Conservation (phyloP, 1,284 basidiomycete genomes). For the Apiotrichum brassicae region DNA sequence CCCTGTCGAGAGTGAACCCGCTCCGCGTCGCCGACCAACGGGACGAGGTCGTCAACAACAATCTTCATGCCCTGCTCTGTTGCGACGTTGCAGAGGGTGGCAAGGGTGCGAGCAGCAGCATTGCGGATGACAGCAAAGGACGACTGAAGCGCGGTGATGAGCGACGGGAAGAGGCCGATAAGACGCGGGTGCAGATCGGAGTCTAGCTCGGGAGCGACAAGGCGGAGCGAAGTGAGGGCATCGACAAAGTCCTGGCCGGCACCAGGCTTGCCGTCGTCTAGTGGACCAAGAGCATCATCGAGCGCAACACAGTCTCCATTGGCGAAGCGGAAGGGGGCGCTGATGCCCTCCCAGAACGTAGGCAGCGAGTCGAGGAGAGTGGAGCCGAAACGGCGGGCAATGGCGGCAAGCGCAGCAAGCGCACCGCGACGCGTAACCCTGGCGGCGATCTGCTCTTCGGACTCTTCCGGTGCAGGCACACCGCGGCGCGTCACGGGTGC, state of each 20-base stretch:
- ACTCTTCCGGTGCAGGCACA: constrained; percentile 35
- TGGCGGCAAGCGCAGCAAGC: constrained; percentile 68
- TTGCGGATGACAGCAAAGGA: constrained; percentile 83
- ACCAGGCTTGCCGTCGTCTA: constrained; percentile 1
- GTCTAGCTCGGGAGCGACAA: constrained; percentile 71
- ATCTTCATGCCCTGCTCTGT: constrained; percentile 78
- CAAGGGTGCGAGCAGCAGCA: constrained; percentile 77
- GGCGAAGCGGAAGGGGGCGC: constrained; percentile 55
- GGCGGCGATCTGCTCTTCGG: constrained; percentile 51
- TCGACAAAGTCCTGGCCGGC: constrained; percentile 93
- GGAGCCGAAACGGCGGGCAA: constrained; percentile 72
- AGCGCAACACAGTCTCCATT: neutral
- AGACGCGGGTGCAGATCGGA: constrained; percentile 64
- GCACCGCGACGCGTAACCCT: constrained; percentile 68
- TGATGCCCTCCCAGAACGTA: constrained; percentile 91
- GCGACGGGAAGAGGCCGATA: constrained; percentile 64
- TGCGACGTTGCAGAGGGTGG: constrained; percentile 78
- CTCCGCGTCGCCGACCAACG: constrained; percentile 73
- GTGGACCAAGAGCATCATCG: constrained; percentile 33
- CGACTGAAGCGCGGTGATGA: constrained; percentile 72
- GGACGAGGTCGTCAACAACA: constrained; percentile 79
- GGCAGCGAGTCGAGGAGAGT: constrained; percentile 70
- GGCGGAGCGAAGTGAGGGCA: constrained; percentile 80
- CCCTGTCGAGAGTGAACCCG: constrained; percentile 80
- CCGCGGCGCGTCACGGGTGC: constrained; percentile 48